phyloP scores from a whole-genome alignment of 2,329 filamentous ascomycete genomes.

The Orbilia brochopaga region DNA sequence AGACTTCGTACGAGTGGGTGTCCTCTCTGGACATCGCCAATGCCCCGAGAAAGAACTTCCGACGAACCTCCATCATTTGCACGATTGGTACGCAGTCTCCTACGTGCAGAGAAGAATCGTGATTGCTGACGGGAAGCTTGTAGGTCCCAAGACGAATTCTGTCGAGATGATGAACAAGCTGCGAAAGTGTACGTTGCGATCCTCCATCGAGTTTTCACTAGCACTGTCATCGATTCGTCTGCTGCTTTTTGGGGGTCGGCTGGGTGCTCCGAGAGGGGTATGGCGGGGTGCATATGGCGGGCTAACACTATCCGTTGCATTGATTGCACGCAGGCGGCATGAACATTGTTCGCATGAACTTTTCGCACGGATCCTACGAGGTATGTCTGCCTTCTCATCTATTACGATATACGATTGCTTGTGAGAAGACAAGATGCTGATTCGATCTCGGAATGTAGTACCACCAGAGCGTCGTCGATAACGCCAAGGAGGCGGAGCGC shows the following conservation, averaged over 20 bases:
- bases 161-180: conserved; percentile 96
- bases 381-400: conserved; percentile 56
- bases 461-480: conserved; percentile 97
- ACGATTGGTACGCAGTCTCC: conserved; percentile 73
- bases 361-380: conserved; percentile 89
- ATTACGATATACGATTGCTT: background rate
- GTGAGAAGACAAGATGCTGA: conserved; percentile 2
- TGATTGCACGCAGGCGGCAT: conserved; percentile 69
- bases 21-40: conserved; percentile 86
- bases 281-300: conserved; percentile 31
- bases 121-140: conserved; percentile 33
- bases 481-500: conserved; percentile 85
- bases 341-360: conserved; percentile 99
- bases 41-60: conserved; percentile 84
- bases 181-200: conserved; percentile 65
- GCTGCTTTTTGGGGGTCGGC: conserved; percentile 1
- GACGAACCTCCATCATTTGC: conserved; percentile 97
- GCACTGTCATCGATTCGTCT: background rate
- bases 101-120: conserved; percentile 5
- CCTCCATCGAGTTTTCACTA: background rate
- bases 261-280: conserved; percentile 11
- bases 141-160: conserved; percentile 95
- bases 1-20: conserved; percentile 64
- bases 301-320: conserved; percentile 39
- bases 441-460: conserved; percentile 65